Percentiles rank a stretch among this genome's conserved stretches.
These are phyloP conservation scores for Collybia nuda DNA, from an alignment of 768 basidiomycete genomes.

Conservation along the genomic window DNA sequence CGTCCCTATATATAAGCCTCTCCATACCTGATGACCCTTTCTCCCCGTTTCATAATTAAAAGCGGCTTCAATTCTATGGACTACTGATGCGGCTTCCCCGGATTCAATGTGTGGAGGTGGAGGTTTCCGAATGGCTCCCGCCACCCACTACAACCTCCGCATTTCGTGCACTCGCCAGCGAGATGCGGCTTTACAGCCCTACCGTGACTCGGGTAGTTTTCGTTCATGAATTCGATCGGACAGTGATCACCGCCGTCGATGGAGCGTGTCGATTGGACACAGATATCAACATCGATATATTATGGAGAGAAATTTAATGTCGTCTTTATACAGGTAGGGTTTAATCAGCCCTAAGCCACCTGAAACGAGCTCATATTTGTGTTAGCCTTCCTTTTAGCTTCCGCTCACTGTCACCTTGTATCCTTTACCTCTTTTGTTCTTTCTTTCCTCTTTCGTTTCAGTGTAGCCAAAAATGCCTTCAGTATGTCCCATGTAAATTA, in stretches of 20 bases:
- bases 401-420: no score
- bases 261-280: slow-evolving; percentile 33
- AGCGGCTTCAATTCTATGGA: slow-evolving; percentile 66
- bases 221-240: slow-evolving; percentile 62
- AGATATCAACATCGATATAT: slow-evolving; percentile 25
- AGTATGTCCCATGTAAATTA: no score
- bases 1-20: slow-evolving; percentile 6
- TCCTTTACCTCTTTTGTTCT: no score
- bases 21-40: slow-evolving; percentile 6
- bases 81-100: slow-evolving; percentile 50
- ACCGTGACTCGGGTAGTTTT: slow-evolving; percentile 54
- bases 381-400: no score
- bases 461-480: no score
- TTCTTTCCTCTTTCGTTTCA: no score
- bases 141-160: slow-evolving; percentile 50
- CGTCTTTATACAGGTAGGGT: not conserved
- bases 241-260: slow-evolving; percentile 37
- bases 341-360: no score
- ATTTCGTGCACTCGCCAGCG: slow-evolving; percentile 55
- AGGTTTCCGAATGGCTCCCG: slow-evolving; percentile 67
- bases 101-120: slow-evolving; percentile 59
- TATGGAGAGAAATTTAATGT: slow-evolving; percentile 33
- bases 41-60: slow-evolving; percentile 1
- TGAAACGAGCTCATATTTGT: no score
- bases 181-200: slow-evolving; percentile 61